These are phyloP conservation scores for Sporothrix phasma DNA, from an alignment of 2,329 filamentous ascomycete genomes.

Conservation along the genomic window DNA sequence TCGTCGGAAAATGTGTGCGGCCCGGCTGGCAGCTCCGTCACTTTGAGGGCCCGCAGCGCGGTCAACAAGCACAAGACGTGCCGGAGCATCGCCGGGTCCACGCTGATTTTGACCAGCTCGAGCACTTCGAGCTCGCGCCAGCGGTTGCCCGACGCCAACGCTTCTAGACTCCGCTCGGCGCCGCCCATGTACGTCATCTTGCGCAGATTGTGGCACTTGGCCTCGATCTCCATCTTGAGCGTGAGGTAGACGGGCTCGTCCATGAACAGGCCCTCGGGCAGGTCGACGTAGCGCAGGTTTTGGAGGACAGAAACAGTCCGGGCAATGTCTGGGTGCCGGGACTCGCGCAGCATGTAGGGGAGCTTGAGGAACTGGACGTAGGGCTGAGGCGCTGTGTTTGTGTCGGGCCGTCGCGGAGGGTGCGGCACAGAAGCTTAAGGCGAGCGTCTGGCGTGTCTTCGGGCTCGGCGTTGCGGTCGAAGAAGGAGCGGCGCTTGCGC, in stretches of 20 bases:
- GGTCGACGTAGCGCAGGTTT: conserved; percentile 78
- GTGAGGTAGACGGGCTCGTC: conserved; percentile 68
- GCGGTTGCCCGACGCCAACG: conserved; percentile 51
- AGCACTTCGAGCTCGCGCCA: conserved; percentile 66
- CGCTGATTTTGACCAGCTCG: conserved; percentile 56
- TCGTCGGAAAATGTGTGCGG: conserved; percentile 55
- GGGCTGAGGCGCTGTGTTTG: conserved; percentile 53
- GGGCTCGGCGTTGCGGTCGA: conserved; percentile 67
- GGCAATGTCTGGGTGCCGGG: conserved; percentile 72
- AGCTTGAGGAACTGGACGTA: conserved; percentile 74
- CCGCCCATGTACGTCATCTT: conserved; percentile 82
- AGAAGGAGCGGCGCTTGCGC: conserved; percentile 63
- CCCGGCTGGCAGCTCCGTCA: conserved; percentile 53
- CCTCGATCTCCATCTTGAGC: conserved; percentile 74
- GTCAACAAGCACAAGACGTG: conserved; percentile 59
- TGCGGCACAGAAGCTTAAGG: conserved; percentile 68
- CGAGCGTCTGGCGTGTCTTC: conserved; percentile 70
- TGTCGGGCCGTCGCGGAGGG: conserved; percentile 66
- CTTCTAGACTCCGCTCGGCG: conserved; percentile 66
- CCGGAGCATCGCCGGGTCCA: conserved; percentile 62
- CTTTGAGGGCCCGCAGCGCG: conserved; percentile 61
- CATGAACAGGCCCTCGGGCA: conserved; percentile 77
- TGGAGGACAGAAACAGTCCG: conserved; percentile 76
- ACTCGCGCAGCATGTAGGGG: conserved; percentile 90
- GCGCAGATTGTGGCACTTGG: conserved; percentile 69